Base-by-base conservation (phyloP, 1,284 basidiomycete genomes). In the Papiliotrema flavescens region DNA sequence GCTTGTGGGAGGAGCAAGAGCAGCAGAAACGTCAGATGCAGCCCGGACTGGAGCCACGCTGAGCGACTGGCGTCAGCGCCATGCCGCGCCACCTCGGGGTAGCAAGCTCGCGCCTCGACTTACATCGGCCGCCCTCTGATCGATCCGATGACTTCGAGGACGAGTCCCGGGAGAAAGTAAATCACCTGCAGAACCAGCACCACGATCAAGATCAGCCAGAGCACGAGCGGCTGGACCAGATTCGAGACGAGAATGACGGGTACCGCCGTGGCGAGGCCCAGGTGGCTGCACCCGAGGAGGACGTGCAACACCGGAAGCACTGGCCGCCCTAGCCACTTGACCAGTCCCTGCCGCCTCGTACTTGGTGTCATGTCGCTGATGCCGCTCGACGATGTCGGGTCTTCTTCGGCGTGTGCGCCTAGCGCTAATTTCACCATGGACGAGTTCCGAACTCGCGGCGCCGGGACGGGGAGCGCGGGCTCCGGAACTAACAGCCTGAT, bases 171-270 rank as follows among this genome's bases (percentile, higher is more conserved):
- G 2, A 60, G 22, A 13, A 63, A 49, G 43, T 63, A 63, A 2
- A 60, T n/a, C 34, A 39, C 26, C 46, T 60, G 50, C 0, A 63
- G 26, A 6, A 58, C 23, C 3, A 55, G 20, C 17, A 47, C 44
- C 3, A 56, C 58, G 13, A 37, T 20, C n/a, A 49, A 32, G 45
- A 63, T 54, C 8, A 60, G 39, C 61, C 61, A 63, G 7, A 63
- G 45, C 14, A 63, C 58, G 28, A 60, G 20, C 8, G 61, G 61
- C 26, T 63, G 61, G 7, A 63, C 55, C n/a, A 63, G 39, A 35
- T 59, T 49, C 20, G 50, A 54, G 32, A 58, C 39, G 8, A 63
- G 56, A 17, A 60, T 23, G 48, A 51, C 51, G 7, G 58, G 56
- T 42, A 60, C 48, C 14, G 57, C 9, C 1, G 45, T 36, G 5